Base-by-base conservation (phyloP, 2,329 filamentous ascomycete species). In the Falciphora oryzae region DNA sequence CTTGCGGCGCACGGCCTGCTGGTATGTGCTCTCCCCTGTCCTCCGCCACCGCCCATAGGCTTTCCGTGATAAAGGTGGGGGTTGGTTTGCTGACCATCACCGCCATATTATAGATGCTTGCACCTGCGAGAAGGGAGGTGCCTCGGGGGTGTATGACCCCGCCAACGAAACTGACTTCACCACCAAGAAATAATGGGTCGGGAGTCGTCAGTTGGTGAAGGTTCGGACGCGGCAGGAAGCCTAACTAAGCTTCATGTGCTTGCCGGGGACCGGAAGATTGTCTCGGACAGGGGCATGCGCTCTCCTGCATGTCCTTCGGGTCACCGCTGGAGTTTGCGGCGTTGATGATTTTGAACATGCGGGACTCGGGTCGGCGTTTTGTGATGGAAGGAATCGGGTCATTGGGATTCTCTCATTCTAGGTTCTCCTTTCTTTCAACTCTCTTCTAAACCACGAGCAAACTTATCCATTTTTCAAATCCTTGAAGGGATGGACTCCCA, bases 151-250 rank as follows among this genome's bases (percentile, higher is more conserved):
- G 56, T 81, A 83, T 65, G 85, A 89, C 69, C 83, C 86, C 32
- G 82, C 75, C 32, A 76, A 76, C 70, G 93, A 97, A 85, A 91
- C 85, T 62, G 93, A 97, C 77, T 97, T 97, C 74, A 97, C 93
- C 53, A 92, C 89, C 64, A 86, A 84, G 79, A 78, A 79, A 70
- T 83, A 77, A 71, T 35, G 31, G 22, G n/a, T 7, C 13, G 6
- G 4, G 14, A n/a, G n/a, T n/a, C 35, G 60, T 53, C 14, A 16
- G 38, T n/a, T 25, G 18, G n/a, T 53, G 6, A 25, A 11, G 22
- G 22, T 53, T 11, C 44, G 44, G 22, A 22, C n/a, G 44, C 44
- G 22, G 18, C 22, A 25, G 44, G 44, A 44, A 53, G 44, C 44
- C 44, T 6, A 25, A 22, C 44, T 25, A 53, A 18, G 14, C n/a